These are phyloP conservation scores for Rhinocladiella mackenziei DNA, from an alignment of 2,329 filamentous ascomycete genomes.

Conservation along the genomic window DNA sequence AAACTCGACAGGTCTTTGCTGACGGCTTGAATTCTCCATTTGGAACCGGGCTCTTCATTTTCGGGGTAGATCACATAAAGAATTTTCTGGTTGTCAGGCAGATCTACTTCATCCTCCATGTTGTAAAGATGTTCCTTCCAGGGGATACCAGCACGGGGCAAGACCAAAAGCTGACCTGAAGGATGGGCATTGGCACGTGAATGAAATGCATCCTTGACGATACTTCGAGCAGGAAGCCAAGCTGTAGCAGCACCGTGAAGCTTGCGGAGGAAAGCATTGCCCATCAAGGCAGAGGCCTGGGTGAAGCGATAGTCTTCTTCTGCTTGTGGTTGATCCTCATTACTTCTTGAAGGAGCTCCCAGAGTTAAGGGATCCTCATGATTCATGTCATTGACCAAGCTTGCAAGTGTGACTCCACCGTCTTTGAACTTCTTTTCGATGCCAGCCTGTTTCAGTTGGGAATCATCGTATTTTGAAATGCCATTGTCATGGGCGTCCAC, in stretches of 20 bases:
- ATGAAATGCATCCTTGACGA: constrained; percentile 72
- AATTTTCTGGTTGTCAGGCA: constrained; percentile 52
- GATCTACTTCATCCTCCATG: constrained; percentile 63
- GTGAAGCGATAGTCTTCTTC: constrained; percentile 79
- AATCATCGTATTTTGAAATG: constrained; percentile 74
- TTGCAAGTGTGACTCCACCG: constrained; percentile 77
- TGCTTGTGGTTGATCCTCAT: constrained; percentile 57
- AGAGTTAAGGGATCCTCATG: constrained; percentile 52
- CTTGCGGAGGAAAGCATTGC: constrained; percentile 79
- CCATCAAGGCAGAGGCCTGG: constrained; percentile 74
- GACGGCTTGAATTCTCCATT: constrained; percentile 95
- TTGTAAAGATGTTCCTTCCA: constrained; percentile 97
- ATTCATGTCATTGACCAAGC: constrained; percentile 77
- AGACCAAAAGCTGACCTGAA: constrained; percentile 73
- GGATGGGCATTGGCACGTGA: constrained; percentile 65
- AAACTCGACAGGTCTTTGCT: constrained; percentile 81
- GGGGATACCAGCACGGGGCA: constrained; percentile 71
- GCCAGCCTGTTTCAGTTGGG: constrained; percentile 63
- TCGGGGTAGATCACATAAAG: constrained; percentile 92
- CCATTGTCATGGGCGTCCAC: constrained; percentile 98
- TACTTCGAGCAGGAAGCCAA: constrained; percentile 82
- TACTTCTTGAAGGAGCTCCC: constrained; percentile 42
- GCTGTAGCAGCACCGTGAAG: constrained; percentile 68
- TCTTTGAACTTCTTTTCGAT: constrained; percentile 78
- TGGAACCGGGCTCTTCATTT: constrained; percentile 66